Percentiles rank a stretch among this genome's conserved stretches.
These are phyloP conservation scores for Sporothrix phasma DNA, from an alignment of 2,329 filamentous ascomycete species.

Conservation along the genomic window DNA sequence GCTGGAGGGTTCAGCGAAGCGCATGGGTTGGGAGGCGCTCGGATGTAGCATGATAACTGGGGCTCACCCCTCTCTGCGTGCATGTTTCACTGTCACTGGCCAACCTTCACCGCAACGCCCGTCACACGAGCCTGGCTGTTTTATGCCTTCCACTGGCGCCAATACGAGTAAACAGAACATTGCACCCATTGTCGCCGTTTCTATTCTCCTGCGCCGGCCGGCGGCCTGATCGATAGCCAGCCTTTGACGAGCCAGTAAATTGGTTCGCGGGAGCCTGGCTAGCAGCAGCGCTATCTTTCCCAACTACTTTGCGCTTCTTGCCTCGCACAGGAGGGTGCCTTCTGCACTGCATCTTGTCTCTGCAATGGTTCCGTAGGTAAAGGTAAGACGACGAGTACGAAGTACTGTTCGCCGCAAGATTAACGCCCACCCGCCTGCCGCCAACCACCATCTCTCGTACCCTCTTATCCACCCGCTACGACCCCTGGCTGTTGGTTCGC, in stretches of 20 bases:
- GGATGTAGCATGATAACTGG: constrained; percentile 8
- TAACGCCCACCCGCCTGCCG: neutral
- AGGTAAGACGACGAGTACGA: too few species aligned
- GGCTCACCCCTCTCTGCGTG: constrained; percentile 1
- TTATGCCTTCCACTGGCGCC: too few species aligned
- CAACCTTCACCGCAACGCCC: constrained; percentile 8
- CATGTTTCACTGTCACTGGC: constrained; percentile 12
- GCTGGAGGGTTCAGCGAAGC: neutral
- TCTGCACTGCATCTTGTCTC: neutral
- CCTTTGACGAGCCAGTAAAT: too few species aligned
- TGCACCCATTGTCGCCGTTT: neutral
- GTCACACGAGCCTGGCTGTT: neutral
- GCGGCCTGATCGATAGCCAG: neutral
- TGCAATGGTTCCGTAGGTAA: neutral
- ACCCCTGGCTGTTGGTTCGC: neutral
- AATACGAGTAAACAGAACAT: too few species aligned
- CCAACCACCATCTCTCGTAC: neutral
- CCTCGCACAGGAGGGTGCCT: neutral
- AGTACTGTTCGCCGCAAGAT: neutral
- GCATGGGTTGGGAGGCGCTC: neutral
- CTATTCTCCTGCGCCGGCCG: neutral
- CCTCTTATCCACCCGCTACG: neutral
- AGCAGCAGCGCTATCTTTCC: constrained; percentile 7
- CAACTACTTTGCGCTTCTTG: too few species aligned
- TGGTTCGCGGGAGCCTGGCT: too few species aligned